Evolutionary conservation across 2,329 filamentous ascomycete species (phyloP).

Genomic region (Fusarium xylarioides): DNA sequence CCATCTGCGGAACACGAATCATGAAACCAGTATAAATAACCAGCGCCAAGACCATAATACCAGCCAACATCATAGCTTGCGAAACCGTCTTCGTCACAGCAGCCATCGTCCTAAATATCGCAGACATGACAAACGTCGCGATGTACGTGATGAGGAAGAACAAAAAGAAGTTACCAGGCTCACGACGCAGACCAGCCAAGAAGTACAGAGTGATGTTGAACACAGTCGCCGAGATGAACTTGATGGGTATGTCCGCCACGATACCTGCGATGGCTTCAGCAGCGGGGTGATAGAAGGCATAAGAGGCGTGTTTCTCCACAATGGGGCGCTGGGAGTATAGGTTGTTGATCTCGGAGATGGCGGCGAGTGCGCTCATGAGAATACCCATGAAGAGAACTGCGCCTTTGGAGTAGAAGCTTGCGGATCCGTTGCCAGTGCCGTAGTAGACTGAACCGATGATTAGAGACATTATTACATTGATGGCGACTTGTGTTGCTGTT

Average conservation of each 20-base stretch:
- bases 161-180: conserved; percentile 76
- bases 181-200: conserved; percentile 61
- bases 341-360: conserved; percentile 63
- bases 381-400: conserved; percentile 69
- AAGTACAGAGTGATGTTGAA: conserved; percentile 70
- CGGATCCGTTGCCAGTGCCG: conserved; percentile 58
- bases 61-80: conserved; percentile 63
- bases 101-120: conserved; percentile 78
- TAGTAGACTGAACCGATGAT: conserved; percentile 71
- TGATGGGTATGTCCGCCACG: conserved; percentile 65
- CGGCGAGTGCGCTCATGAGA: conserved; percentile 66
- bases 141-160: conserved; percentile 77
- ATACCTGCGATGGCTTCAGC: conserved; percentile 65
- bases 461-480: conserved; percentile 64
- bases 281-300: conserved; percentile 61
- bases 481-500: conserved; percentile 55
- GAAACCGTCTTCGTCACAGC: conserved; percentile 73
- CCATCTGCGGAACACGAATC: conserved; percentile 49
- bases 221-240: conserved; percentile 57
- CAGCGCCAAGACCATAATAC: conserved; percentile 66
- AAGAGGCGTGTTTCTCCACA: conserved; percentile 59
- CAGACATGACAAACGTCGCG: conserved; percentile 76
- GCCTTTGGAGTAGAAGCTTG: conserved; percentile 63
- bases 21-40: conserved; percentile 42
- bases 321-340: conserved; percentile 57